Percentiles rank a stretch among this genome's conserved stretches.
Evolutionary conservation across 306 rosid genomes (phyloP).

Genomic region (Pterocarpus santalinus): DNA sequence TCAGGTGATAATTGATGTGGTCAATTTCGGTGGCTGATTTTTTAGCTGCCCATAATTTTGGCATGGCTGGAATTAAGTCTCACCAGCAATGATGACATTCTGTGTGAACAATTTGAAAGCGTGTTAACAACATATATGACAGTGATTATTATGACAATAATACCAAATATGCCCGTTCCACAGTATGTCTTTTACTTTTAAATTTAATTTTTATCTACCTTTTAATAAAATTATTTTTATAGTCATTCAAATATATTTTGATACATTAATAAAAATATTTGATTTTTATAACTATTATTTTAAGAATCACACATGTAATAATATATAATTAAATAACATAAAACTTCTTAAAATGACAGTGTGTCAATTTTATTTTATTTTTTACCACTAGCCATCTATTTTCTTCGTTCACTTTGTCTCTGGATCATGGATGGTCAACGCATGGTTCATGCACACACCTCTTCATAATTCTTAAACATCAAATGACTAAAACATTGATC

Average conservation of each 20-base stretch:
- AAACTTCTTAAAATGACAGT: no score
- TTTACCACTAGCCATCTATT: no score
- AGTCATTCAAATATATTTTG: no score
- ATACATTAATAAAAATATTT: no score
- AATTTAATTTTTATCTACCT: no score
- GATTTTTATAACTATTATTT: no score
- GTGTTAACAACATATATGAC: neutral
- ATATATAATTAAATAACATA: no score
- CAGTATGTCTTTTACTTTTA: neutral
- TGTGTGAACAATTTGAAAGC: slow-evolving; percentile 12
- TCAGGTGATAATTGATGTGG: neutral
- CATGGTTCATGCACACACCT: neutral
- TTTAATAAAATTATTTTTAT: no score
- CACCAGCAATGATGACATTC: slow-evolving; percentile 7
- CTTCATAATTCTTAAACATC: neutral
- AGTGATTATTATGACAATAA: neutral
- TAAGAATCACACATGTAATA: no score
- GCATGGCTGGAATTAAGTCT: neutral
- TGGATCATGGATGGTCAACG: neutral
- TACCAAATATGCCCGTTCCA: neutral
- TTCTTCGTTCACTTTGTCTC: no score
- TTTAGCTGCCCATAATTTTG: slow-evolving; percentile 32
- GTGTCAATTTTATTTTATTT: no score
- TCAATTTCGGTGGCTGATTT: slow-evolving; percentile 49
- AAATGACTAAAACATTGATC: neutral